Conservation (phyloP, 2,329 filamentous ascomycete genomes). For the Epichloe aotearoae region DNA sequence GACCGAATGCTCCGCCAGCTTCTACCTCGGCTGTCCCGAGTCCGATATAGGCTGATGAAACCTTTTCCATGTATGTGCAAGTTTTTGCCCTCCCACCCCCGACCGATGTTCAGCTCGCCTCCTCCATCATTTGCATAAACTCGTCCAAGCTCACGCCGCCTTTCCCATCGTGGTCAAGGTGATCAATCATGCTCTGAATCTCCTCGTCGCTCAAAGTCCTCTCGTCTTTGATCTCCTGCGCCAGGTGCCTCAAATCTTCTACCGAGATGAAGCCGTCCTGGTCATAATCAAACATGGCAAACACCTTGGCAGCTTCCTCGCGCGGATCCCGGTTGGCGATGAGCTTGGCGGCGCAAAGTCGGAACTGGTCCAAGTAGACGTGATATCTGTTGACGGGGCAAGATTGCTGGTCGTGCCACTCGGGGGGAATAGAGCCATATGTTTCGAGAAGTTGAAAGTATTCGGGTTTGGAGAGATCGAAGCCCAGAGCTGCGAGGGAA, state of each 20-base stretch:
- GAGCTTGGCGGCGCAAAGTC: conserved; percentile 63
- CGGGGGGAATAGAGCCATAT: conserved; percentile 61
- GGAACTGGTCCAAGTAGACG: conserved; percentile 42
- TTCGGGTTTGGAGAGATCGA: conserved; percentile 77
- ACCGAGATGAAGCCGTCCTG: conserved; percentile 84
- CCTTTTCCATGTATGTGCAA: neutral
- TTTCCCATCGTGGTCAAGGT: conserved; percentile 91
- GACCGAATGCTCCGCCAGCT: neutral
- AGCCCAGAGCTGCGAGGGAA: conserved; percentile 87
- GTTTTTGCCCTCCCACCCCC: neutral
- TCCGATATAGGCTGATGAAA: neutral
- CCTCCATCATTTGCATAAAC: conserved; percentile 50
- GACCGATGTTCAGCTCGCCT: conserved; percentile 19
- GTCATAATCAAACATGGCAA: conserved; percentile 85
- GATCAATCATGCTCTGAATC: conserved; percentile 89
- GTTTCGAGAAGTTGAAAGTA: conserved; percentile 68
- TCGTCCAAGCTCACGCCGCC: conserved; percentile 61
- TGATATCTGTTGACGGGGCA: conserved; percentile 31
- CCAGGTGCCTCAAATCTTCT: conserved; percentile 75
- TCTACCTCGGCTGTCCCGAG: neutral
- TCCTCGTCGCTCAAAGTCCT: conserved; percentile 80
- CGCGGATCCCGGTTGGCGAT: conserved; percentile 73
- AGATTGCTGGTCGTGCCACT: conserved; percentile 34
- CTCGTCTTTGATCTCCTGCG: conserved; percentile 75
- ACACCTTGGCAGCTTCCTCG: conserved; percentile 84